These are phyloP conservation scores for Seiridium cupressi DNA, from an alignment of 2,329 filamentous ascomycete species.

Conservation along the genomic window DNA sequence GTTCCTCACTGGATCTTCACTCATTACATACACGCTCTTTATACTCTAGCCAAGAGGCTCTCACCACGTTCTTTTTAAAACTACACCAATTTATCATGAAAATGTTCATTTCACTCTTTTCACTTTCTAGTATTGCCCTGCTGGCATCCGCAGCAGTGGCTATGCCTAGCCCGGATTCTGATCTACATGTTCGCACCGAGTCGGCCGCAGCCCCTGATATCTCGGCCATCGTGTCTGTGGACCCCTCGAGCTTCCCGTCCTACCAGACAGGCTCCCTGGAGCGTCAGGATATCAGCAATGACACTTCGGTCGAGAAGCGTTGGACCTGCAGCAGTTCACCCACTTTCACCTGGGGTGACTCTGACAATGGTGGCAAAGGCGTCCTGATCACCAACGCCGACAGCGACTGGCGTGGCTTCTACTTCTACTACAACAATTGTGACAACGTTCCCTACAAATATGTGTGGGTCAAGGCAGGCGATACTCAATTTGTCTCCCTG, in stretches of 20 bases:
- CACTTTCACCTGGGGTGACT: background rate
- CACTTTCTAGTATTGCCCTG: background rate
- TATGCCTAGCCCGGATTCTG: background rate
- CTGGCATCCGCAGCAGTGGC: background rate
- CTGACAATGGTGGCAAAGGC: background rate
- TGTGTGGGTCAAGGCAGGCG: constrained; percentile 20
- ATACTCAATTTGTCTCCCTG: constrained; percentile 22
- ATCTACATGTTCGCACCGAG: background rate
- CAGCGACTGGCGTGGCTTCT: constrained; percentile 15
- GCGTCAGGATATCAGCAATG: background rate
- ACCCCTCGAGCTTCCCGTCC: background rate
- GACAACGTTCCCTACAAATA: constrained; percentile 24
- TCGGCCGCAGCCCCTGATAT: background rate
- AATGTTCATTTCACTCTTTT: background rate
- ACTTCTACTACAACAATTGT: constrained; percentile 24
- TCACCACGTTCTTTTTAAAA: background rate
- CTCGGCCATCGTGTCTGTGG: background rate
- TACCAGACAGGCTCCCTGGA: background rate
- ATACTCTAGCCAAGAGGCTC: background rate
- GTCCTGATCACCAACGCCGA: constrained; percentile 12
- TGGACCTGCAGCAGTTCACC: background rate
- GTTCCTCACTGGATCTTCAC: background rate
- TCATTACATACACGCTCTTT: background rate
- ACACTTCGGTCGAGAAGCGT: background rate
- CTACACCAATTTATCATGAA: background rate